Base-by-base conservation (phyloP, 345 rosid species). In the Cardamine occulta region DNA sequence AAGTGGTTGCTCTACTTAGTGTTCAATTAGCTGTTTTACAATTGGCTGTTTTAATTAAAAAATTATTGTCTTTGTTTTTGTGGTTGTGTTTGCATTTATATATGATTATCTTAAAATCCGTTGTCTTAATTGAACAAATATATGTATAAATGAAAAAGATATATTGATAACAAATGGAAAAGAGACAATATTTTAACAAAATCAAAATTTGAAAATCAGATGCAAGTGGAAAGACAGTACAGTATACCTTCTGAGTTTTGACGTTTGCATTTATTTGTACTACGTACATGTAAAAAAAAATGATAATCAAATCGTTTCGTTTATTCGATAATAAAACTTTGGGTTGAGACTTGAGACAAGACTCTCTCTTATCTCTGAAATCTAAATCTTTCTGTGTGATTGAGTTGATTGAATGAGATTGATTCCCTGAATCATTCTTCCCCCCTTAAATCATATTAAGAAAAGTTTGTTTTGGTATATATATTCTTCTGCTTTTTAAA, bases 381-480 rank as follows among this genome's bases (percentile, higher is more conserved):
- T 29, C 23, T 31, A 28, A 53, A 40, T 44, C 12, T 51, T 15
- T 63, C 31, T 6, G 42, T 13, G 58, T 40, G 67, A 75, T 51
- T 67, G 79, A 67, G 63, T 3, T 75, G 74, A 62, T 70, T 45
- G 80, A 70, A 62, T 69, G 74, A 76, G 79, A 70, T 70, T 77
- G 76, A 77, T 77, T 77, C 72, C 67, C 10, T 55, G 45, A 53
- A 63, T 63, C 75, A 70, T 55, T 64, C 80, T 64, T 47, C 35
- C 19, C 66, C 66, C 65, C 34, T 37, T 44, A 55, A 56, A 45
- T 57, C 66, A 77, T 56, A 26, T 28, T 14, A 70, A 63, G 3
- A 55, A 70, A 56, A 35, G 37, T 54, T 52, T 32, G 8, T 11
- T 45, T 65, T 19, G 31, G 2, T 28, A 28, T 28, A 24, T 61